Evolutionary conservation across 768 basidiomycete genomes (phyloP).

Genomic region (Boletellus ananiceps): DNA sequence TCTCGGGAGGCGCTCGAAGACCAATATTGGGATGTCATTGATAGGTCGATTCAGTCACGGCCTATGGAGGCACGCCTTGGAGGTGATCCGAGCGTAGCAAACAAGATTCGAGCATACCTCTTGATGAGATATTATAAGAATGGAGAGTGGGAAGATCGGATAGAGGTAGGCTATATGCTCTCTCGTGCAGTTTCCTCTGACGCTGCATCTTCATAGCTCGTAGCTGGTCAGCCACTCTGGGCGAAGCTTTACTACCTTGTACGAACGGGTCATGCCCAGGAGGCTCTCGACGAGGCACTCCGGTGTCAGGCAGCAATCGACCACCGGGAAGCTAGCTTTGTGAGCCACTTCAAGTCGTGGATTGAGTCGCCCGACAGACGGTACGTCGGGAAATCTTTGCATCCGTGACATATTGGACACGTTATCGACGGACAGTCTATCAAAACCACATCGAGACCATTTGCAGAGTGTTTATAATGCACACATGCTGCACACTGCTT

Average conservation of each 20-base stretch:
- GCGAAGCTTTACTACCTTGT: conserved; percentile 92
- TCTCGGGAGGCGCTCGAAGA: conserved; percentile 80
- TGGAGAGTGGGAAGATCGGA: conserved; percentile 78
- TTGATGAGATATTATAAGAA: conserved; percentile 75
- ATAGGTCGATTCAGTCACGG: conserved; percentile 74
- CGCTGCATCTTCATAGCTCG: conserved; percentile 45
- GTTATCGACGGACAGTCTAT: conserved; percentile 41
- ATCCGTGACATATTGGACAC: not conserved
- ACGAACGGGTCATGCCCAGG: conserved; percentile 75
- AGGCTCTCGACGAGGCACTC: conserved; percentile 74
- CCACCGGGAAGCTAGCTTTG: conserved; percentile 77
- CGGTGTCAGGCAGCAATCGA: conserved; percentile 67
- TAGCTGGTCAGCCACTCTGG: conserved; percentile 88
- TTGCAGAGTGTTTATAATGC: conserved; percentile 78
- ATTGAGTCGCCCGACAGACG: conserved; percentile 74
- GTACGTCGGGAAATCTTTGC: conserved; percentile 34
- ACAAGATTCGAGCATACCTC: conserved; percentile 87
- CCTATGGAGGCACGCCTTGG: conserved; percentile 85
- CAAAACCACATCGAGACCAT: conserved; percentile 73
- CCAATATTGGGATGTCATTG: conserved; percentile 82
- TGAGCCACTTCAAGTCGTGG: conserved; percentile 80
- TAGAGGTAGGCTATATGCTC: conserved; percentile 59
- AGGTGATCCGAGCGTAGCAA: conserved; percentile 84
- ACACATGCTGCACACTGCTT: conserved; percentile 84
- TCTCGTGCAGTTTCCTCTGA: not conserved